phyloP scores from a whole-genome alignment of 2,329 filamentous ascomycete species.

The Xylariaceae sp. region DNA sequence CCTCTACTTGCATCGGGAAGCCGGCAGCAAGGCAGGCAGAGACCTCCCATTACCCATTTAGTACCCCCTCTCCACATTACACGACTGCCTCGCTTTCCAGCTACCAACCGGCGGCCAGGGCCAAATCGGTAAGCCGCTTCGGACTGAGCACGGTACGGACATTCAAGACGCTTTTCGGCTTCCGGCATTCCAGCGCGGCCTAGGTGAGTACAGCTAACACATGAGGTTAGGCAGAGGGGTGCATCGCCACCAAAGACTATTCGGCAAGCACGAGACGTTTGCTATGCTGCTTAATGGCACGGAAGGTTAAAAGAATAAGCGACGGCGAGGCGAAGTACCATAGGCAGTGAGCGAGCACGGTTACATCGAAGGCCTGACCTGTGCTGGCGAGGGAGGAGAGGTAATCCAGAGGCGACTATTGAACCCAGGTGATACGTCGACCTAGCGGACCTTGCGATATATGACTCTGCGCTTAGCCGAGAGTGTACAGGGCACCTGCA shows the following conservation, averaged over 20 bases:
- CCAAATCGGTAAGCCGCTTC: slow-evolving; percentile 3
- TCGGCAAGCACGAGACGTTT: slow-evolving; percentile 11
- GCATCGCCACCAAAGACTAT: slow-evolving; percentile 8
- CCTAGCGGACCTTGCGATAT: slow-evolving; percentile 8
- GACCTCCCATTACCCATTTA: slow-evolving; percentile 12
- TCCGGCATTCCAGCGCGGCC: slow-evolving; percentile 9
- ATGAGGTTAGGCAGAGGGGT: slow-evolving; percentile 8
- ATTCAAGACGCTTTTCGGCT: slow-evolving; percentile 6
- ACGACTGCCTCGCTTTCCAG: slow-evolving; percentile 8
- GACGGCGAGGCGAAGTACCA: slow-evolving; percentile 10
- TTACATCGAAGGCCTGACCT: slow-evolving; percentile 5
- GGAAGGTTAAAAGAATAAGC: slow-evolving; percentile 7
- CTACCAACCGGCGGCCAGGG: slow-evolving; percentile 7
- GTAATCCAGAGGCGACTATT: slow-evolving; percentile 2
- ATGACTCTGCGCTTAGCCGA: slow-evolving; percentile 8
- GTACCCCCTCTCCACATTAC: slow-evolving; percentile 6
- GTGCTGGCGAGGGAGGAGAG: background rate
- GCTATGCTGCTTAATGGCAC: slow-evolving; percentile 9
- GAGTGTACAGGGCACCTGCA: slow-evolving; percentile 5
- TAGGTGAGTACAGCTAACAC: slow-evolving; percentile 9
- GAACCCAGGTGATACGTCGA: slow-evolving; percentile 5
- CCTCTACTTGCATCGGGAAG: slow-evolving; percentile 8
- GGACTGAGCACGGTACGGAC: slow-evolving; percentile 4
- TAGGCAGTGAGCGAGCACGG: slow-evolving; percentile 8
- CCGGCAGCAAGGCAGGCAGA: slow-evolving; percentile 7